phyloP scores from a whole-genome alignment of 257 asterid genomes.

The Marsdenia floribunda region DNA sequence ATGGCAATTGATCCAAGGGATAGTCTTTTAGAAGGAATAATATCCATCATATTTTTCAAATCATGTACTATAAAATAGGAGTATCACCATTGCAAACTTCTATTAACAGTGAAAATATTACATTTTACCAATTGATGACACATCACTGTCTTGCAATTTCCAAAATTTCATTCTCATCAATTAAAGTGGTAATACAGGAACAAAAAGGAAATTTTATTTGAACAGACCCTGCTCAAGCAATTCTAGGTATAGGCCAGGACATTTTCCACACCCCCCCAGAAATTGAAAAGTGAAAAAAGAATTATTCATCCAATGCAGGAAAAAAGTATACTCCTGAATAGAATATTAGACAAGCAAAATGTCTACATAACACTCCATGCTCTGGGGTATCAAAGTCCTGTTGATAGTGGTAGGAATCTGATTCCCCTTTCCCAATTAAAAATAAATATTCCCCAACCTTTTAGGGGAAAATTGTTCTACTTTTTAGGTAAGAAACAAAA shows the following conservation, averaged over 20 bases:
- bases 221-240: not conserved
- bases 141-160: not conserved
- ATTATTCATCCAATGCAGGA: not conserved
- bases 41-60: not conserved
- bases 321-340: not conserved
- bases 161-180: not conserved
- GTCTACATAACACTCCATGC: not conserved
- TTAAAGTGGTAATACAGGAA: not conserved
- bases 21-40: not conserved
- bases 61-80: not conserved
- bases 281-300: not conserved
- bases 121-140: not conserved
- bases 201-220: not conserved
- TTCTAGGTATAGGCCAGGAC: not conserved
- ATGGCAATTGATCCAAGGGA: not conserved
- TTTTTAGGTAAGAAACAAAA: not conserved
- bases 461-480: not conserved
- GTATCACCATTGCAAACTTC: not conserved
- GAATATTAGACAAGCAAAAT: not conserved
- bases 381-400: not conserved
- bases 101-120: not conserved
- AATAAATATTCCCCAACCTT: not conserved
- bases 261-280: not conserved
- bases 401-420: slow-evolving; percentile 7
- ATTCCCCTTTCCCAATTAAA: slow-evolving; percentile 5